A percentile compares a stretch with the other conserved stretches of the same genome.
Evolutionary conservation across 2,329 filamentous ascomycete genomes (phyloP).

Genomic region (Ustulina deusta): DNA sequence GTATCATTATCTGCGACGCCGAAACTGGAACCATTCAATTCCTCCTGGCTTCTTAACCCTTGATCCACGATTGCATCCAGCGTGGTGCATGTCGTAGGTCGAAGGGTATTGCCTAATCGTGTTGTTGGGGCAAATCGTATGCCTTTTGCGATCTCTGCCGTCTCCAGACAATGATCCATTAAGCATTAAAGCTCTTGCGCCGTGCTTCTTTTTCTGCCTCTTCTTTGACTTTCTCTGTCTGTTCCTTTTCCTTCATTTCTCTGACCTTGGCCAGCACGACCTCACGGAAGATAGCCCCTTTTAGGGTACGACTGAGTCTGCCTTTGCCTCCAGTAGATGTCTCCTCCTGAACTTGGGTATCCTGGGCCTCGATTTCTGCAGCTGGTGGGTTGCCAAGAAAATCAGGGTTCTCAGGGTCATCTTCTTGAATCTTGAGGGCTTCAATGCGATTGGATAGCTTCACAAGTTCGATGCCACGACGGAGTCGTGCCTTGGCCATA

Average conservation of each 20-base stretch:
- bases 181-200: conserved; percentile 51
- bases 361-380: conserved; percentile 62
- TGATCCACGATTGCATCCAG: not conserved
- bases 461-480: conserved; percentile 94
- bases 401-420: conserved; percentile 80
- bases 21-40: conserved; percentile 5
- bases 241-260: conserved; percentile 89
- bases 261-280: conserved; percentile 93
- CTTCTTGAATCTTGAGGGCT: conserved; percentile 91
- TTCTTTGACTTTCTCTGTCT: conserved; percentile 75
- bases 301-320: conserved; percentile 63
- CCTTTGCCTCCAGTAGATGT: conserved; percentile 56
- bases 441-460: conserved; percentile 97
- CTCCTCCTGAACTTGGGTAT: conserved; percentile 49
- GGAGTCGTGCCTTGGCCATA: conserved; percentile 89
- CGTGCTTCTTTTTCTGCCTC: conserved; percentile 64
- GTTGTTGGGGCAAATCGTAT: not conserved
- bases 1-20: not conserved
- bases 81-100: not conserved
- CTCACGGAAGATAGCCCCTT: conserved; percentile 87
- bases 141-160: not conserved
- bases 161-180: conserved; percentile 19
- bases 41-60: not conserved
- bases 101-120: not conserved
- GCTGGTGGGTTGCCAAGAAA: conserved; percentile 73